Evolutionary conservation across 164 flowering plant species (phyloP), one percentile per base, ranked within the genome.

Genomic region (Berberis vulgaris): DNA sequence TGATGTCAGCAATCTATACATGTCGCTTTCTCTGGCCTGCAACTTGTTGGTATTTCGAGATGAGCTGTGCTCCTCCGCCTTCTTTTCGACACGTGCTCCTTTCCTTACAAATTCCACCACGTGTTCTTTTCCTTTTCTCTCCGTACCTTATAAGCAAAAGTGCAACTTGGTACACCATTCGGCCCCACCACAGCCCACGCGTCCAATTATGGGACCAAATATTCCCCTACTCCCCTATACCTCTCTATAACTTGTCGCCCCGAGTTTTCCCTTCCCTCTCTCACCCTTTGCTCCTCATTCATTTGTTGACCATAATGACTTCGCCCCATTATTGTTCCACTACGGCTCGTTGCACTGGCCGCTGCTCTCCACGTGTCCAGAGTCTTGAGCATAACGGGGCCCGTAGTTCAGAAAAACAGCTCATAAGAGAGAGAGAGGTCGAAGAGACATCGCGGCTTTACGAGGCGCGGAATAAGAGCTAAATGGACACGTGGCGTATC

Each of bases 361-460:
- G 2, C 42, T 43, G 49, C 39, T 12, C 11, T 44, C 66, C 69
- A 73, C 72, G 72, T 73, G 76, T 69, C 76, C 9, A 38, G 3
- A 42, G 0, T 39, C n/a, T 11, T 45, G 46, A 41, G 26, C 10
- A 10, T 49, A 46, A 43, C 57, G 1, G 49, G 54, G 56, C 49
- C 69, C 59, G 67, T 47, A 59, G 43, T 64, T 66, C 66, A 60
- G 71, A 69, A 70, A 12, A 52, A 70, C 77, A 74, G 77, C 71
- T 74, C 57, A 70, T 60, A 65, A 0, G 66, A 60, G 69, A 63
- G 65, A 70, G 11, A 49, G 45, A 42, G 26, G 13, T 5, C 5
- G 8, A 46, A 46, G 8, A 8, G 54, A 59, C 73, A 69, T 67
- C 62, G 67, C 62, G 68, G 65, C 71, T 63, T 69, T 55, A 54